Conservation (phyloP, 352 stramenopile species). For the Achlya hypogyna region DNA sequence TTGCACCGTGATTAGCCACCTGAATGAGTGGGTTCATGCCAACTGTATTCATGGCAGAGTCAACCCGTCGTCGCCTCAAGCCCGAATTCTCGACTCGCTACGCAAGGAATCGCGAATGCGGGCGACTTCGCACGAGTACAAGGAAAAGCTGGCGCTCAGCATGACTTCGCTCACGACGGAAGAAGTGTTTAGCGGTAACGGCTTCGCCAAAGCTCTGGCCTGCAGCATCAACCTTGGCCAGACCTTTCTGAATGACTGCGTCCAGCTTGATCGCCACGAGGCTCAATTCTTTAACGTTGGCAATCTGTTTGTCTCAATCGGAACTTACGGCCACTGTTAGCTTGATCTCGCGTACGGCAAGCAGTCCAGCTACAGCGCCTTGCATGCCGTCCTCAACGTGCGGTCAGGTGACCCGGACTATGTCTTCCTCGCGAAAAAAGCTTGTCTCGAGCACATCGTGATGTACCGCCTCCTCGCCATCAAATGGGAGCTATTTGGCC, state of each 20-base stretch:
- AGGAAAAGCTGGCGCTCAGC: neutral
- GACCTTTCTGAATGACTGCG: conserved; percentile 9
- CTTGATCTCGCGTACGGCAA: neutral
- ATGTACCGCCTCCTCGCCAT: neutral
- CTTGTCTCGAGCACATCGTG: neutral
- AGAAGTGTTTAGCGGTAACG: neutral
- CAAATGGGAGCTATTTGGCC: conserved; percentile 15
- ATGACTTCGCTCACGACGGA: neutral
- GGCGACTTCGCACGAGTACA: neutral
- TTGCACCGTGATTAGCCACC: neutral
- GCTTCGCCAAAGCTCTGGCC: conserved; percentile 1
- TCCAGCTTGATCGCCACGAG: neutral
- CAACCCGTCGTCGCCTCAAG: neutral
- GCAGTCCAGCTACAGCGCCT: neutral
- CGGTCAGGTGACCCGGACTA: neutral
- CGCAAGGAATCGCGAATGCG: neutral
- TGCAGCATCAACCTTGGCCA: neutral
- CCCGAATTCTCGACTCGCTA: neutral
- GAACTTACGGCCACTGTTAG: neutral
- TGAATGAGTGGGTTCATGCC: neutral
- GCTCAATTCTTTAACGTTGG: neutral
- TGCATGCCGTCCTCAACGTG: neutral
- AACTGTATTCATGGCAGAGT: neutral
- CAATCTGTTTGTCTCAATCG: neutral
- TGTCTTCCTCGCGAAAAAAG: neutral